Evolutionary conservation across 345 rosid genomes (phyloP).

Genomic region (Eucalyptus grandis): DNA sequence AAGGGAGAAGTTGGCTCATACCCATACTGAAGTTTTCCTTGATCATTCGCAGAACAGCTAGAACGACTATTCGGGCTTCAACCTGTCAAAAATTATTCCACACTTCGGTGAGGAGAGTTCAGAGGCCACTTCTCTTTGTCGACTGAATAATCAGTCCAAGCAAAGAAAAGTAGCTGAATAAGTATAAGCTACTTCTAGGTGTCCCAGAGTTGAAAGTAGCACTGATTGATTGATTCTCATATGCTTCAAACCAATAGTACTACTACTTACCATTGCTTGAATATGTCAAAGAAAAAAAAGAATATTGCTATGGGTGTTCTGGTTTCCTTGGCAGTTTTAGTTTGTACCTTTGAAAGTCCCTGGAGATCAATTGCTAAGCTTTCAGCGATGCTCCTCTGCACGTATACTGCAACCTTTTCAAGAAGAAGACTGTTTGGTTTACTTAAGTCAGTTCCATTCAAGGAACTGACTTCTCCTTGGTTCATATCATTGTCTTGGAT

Average conservation of each 20-base stretch:
- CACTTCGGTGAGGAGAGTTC: neutral
- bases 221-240: neutral
- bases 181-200: neutral
- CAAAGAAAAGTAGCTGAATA: neutral
- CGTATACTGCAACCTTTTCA: conserved; percentile 67
- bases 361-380: conserved; percentile 64
- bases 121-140: neutral
- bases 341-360: conserved; percentile 62
- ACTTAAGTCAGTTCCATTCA: conserved; percentile 18
- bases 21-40: conserved; percentile 68
- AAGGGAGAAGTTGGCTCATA: neutral
- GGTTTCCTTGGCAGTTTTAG: neutral
- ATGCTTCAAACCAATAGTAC: neutral
- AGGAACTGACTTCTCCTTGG: conserved; percentile 13
- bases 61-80: conserved; percentile 87
- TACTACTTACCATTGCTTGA: neutral
- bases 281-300: neutral
- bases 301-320: neutral
- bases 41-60: conserved; percentile 82
- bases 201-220: neutral
- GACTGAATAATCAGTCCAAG: neutral
- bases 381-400: conserved; percentile 44
- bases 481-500: conserved; percentile 34
- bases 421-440: conserved; percentile 54
- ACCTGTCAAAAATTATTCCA: conserved; percentile 26